Base-by-base conservation (phyloP, 2,329 filamentous ascomycete species). In the Monosporascus cannonballus region DNA sequence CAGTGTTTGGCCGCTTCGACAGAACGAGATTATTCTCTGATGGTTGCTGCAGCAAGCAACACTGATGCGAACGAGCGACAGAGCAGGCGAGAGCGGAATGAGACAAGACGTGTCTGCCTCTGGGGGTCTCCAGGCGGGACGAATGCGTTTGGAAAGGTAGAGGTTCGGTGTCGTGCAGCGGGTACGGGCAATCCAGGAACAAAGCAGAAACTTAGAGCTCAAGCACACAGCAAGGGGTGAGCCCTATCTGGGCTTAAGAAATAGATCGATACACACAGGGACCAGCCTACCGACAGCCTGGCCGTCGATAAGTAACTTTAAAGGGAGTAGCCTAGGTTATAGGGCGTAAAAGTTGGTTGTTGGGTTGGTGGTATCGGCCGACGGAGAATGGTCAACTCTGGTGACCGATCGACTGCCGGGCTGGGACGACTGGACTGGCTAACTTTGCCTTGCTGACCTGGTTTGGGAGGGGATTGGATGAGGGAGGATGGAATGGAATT, bases 401-500 rank as follows among this genome's bases (percentile, higher is more conserved):
- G 54, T 51, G 56, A 48, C 50, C 27, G 51, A 46, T 51, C 17
- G 51, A 51, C 54, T 57, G 58, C 56, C 55, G 54, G 54, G 51
- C 53, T 37, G 42, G 41, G 41, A 53, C 48, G 62, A 60, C 60
- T 63, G 62, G 63, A 59, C 57, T 62, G 59, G 41, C 51, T 49
- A 47, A 46, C 14, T 46, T 45, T 45, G 39, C 25, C 22, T 25
- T n/a, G 44, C 38, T 24, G n/a, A 14, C 20, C 47, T 52, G 59
- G 59, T 56, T 20, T 41, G 38, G 42, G 11, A n/a, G 3, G 22
- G 22, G 42, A 46, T 46, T 46, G 42, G 42, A 46, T 46, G 42
- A 41, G 42, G 25, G 42, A 27, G 42, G n/a, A 25, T 25, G 42
- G 42, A 25, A 46, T 25, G 39, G 42, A 24, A 46, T 25, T 46